Conservation (phyloP, 805 yeast species). For the Wickerhamomyces chaumierensis region DNA sequence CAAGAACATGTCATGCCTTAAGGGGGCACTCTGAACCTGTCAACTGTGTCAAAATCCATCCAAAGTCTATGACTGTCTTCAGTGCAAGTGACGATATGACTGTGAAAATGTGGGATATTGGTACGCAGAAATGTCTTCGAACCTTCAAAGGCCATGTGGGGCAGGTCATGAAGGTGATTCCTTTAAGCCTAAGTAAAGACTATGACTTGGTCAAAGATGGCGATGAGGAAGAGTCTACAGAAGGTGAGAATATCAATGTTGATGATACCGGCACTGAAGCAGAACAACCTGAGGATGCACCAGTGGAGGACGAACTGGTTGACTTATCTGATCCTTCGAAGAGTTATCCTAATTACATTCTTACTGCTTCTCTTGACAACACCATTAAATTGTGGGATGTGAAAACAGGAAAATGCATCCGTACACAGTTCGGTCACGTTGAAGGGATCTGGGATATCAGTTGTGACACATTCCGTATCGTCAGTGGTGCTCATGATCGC, state of each 20-base stretch:
- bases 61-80: constrained; percentile 65
- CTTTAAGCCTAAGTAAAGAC: constrained; percentile 62
- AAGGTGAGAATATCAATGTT: constrained; percentile 11
- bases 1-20: constrained; percentile 82
- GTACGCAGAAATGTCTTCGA: constrained; percentile 65
- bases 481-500: constrained; percentile 91
- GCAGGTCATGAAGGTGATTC: constrained; percentile 87
- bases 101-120: constrained; percentile 88
- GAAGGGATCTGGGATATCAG: constrained; percentile 98
- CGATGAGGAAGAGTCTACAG: constrained; percentile 14
- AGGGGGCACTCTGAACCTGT: constrained; percentile 94
- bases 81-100: constrained; percentile 90
- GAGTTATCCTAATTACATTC: constrained; percentile 66
- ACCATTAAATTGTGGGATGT: constrained; percentile 92
- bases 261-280: constrained; percentile 1
- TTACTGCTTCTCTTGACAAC: constrained; percentile 84
- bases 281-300: constrained; percentile 7
- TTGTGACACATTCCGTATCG: constrained; percentile 89
- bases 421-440: constrained; percentile 95
- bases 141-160: constrained; percentile 86
- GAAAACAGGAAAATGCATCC: constrained; percentile 71
- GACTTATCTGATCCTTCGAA: constrained; percentile 17
- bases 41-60: constrained; percentile 78
- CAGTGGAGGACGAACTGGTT: constrained; percentile 11
- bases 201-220: constrained; percentile 35